Evolutionary conservation across 2,329 filamentous ascomycete species (phyloP), one percentile per base, ranked within the genome.

Genomic region (Cryoendolithus antarcticus): DNA sequence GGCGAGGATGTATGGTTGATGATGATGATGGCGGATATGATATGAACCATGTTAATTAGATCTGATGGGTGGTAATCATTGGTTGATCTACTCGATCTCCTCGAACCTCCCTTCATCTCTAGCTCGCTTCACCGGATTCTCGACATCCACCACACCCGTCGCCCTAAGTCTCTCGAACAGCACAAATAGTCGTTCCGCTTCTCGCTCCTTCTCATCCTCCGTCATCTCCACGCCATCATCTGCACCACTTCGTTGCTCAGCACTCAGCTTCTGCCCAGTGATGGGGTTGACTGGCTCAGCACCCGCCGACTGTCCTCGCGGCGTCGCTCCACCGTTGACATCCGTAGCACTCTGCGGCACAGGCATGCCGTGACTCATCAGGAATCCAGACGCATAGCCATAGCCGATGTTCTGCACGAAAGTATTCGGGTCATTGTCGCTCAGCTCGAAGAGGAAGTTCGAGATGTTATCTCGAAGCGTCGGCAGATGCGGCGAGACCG

Each of bases 321-420:
- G 24, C 50, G 57, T 48, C 37, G 49, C 39, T 47, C 54, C 46
- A 52, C 42, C 60, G 50, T 48, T 53, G 21, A 38, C 50, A n/a
- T 36, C 37, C 7, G 76, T 63, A 1, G 77, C 74, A 39, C 71
- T 77, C 42, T 77, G 70, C 0, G 86, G 85, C 13, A 94, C 68
- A 0, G 80, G 71, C 9, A 96, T 77, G 40, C 91, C 84, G 45
- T 89, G 82, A 46, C 82, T 80, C 63, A 88, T 80, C 10, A 98
- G 66, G 56, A 91, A 94, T 0, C 91, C 91, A 0, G 86, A 84
- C 0, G 91, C 91, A 54, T 84, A 94, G 0, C 91, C 91, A 56
- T 94, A 98, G 0, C 91, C 91, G 9, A 98, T 84, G 49, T 95
- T 95, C 37, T 83, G 72, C 1, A 96, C 82, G 53, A 95, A 91